Conservation (phyloP, 2,329 filamentous ascomycete species). For the Fulvia fulva region DNA sequence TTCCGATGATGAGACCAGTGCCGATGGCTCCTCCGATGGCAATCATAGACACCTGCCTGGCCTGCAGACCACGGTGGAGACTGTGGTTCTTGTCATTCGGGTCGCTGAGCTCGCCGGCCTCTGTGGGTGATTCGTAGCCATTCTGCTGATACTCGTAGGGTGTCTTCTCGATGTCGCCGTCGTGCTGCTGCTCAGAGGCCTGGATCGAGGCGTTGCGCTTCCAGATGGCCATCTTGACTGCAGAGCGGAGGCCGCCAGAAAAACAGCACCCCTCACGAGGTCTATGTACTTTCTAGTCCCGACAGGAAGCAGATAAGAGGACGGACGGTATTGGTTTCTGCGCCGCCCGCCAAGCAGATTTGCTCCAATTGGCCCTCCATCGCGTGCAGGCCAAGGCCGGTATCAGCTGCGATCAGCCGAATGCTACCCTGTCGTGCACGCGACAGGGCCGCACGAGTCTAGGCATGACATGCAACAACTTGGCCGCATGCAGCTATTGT, state of each 20-base stretch:
- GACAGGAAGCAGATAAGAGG: background rate
- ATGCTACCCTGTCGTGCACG: constrained; percentile 6
- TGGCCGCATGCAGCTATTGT: background rate
- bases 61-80: constrained; percentile 51
- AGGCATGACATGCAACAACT: background rate
- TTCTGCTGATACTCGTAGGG: constrained; percentile 19
- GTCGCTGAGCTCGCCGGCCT: constrained; percentile 21
- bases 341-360: constrained; percentile 6
- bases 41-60: constrained; percentile 58
- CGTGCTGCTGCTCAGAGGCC: constrained; percentile 4
- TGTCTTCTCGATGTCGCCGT: constrained; percentile 14
- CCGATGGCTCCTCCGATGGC: constrained; percentile 73
- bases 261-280: background rate
- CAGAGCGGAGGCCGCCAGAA: background rate
- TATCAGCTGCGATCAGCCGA: constrained; percentile 9
- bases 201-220: constrained; percentile 7
- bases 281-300: background rate
- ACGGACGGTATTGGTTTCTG: background rate
- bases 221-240: constrained; percentile 8
- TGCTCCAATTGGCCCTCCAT: background rate
- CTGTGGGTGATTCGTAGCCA: constrained; percentile 11
- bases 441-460: background rate
- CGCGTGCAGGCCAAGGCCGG: constrained; percentile 6
- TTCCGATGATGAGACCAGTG: constrained; percentile 70
- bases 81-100: constrained; percentile 27